Conservation (phyloP, 1,139 yeast genomes). For the Debaryomycetaceae sp. region DNA sequence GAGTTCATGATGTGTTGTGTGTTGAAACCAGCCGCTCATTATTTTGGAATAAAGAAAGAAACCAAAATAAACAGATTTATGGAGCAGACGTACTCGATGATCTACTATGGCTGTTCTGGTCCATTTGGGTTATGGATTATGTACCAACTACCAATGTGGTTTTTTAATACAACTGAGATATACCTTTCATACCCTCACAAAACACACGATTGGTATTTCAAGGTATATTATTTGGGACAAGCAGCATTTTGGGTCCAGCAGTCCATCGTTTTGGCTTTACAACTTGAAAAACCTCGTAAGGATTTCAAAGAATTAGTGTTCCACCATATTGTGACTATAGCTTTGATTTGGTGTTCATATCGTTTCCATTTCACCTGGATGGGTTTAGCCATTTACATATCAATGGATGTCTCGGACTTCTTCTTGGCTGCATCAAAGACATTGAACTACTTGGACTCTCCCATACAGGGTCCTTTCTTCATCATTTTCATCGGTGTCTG, state of each 20-base stretch:
- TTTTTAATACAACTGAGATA: slow-evolving; percentile 77
- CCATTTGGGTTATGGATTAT: slow-evolving; percentile 88
- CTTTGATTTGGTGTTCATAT: slow-evolving; percentile 85
- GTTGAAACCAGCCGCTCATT: slow-evolving; percentile 65
- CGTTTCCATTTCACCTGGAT: slow-evolving; percentile 95
- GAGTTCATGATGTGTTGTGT: slow-evolving; percentile 87
- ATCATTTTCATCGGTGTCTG: slow-evolving; percentile 66
- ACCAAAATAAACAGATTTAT: slow-evolving; percentile 74
- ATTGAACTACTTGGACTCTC: slow-evolving; percentile 74
- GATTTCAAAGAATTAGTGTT: slow-evolving; percentile 87
- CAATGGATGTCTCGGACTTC: slow-evolving; percentile 95
- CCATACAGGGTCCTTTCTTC: slow-evolving; percentile 62
- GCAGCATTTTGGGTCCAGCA: slow-evolving; percentile 99
- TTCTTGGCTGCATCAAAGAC: slow-evolving; percentile 82
- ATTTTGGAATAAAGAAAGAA: slow-evolving; percentile 50
- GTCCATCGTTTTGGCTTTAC: slow-evolving; percentile 73
- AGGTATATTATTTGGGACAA: slow-evolving; percentile 82
- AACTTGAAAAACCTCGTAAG: slow-evolving; percentile 91
- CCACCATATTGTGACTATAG: slow-evolving; percentile 90
- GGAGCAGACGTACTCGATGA: slow-evolving; percentile 86
- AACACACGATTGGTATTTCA: slow-evolving; percentile 66
- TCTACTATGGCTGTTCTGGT: slow-evolving; percentile 78
- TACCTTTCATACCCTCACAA: slow-evolving; percentile 81
- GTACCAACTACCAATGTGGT: slow-evolving; percentile 84
- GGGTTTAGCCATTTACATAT: slow-evolving; percentile 85